phyloP scores from a whole-genome alignment of 768 basidiomycete genomes.

The Xanthoconium stramineum region DNA sequence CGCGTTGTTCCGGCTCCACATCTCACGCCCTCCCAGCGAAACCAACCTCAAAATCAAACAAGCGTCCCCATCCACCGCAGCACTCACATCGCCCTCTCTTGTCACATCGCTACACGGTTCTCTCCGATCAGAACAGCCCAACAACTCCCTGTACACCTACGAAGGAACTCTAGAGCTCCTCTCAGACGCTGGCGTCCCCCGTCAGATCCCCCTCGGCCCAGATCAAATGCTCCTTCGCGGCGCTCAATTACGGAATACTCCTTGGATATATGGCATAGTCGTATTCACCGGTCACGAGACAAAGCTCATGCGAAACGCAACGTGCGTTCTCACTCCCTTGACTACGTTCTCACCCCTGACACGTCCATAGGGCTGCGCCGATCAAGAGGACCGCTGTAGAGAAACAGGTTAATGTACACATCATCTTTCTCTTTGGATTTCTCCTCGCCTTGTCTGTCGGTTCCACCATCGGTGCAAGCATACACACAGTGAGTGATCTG shows the following conservation, averaged over 20 bases:
- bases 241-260: slow-evolving; percentile 93
- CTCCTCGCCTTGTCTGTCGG: slow-evolving; percentile 85
- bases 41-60: slow-evolving; percentile 99
- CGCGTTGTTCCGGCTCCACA: background rate
- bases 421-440: slow-evolving; percentile 89
- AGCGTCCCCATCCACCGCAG: slow-evolving; percentile 76
- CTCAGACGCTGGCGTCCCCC: slow-evolving; percentile 52
- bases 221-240: slow-evolving; percentile 93
- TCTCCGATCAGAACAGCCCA: slow-evolving; percentile 93
- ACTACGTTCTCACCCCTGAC: background rate
- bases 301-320: slow-evolving; percentile 97
- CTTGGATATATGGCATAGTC: slow-evolving; percentile 92
- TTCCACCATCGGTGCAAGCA: slow-evolving; percentile 89
- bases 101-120: slow-evolving; percentile 75
- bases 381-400: slow-evolving; percentile 97
- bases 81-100: slow-evolving; percentile 73
- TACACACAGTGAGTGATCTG: slow-evolving; percentile 57
- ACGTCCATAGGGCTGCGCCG: slow-evolving; percentile 70
- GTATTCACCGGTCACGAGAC: slow-evolving; percentile 98
- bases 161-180: slow-evolving; percentile 76
- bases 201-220: slow-evolving; percentile 88
- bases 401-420: slow-evolving; percentile 92
- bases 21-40: slow-evolving; percentile 51
- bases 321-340: slow-evolving; percentile 51
- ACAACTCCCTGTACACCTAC: slow-evolving; percentile 95